Evolutionary conservation across 2,329 filamentous ascomycete species (phyloP), one percentile per base, ranked within the genome.

Genomic region (Xylariales sp.): DNA sequence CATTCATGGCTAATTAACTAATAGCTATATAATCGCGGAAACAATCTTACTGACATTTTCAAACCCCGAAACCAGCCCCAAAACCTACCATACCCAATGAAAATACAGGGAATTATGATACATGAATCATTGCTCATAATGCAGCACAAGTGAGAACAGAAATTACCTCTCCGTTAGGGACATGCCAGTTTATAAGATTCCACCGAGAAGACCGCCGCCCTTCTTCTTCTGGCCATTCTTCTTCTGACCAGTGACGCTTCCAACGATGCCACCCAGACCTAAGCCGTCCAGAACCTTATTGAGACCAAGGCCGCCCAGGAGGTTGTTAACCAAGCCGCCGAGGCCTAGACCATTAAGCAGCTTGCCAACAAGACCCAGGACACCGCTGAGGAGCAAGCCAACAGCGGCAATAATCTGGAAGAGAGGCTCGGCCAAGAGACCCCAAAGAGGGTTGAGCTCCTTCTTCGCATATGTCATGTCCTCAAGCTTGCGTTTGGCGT

Each of bases 381-480:
- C 89, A 61, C 90, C 89, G 38, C 73, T 82, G 46, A 96, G 72
- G 48, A 95, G 65, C 45, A 95, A 68, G 16, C 90, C 90, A 33
- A 95, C 89, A 9, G 87, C 89, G 7, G 89, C 88, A 36, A 95
- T 76, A 59, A 95, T 95, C 74, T 96, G 90, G 76, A 89, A 88
- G 16, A 95, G 71, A 9, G 90, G 90, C 72, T 95, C 88, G 25
- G 80, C 80, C 11, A 93, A 70, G 36, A 95, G 71, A 21, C 72
- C 80, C 88, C 89, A 95, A 21, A 96, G 79, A 9, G 90, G 89
- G 69, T 91, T 95, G 46, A 95, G 76, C 71, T 91, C 83, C 75
- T 95, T 91, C 83, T 95, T 94, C 31, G 88, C 90, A 52, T 94
- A 86, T 5, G 90, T 89, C 86, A 95, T 93, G 58, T 87, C 86